Evolutionary conservation across 306 rosid genomes (phyloP), one percentile per base, ranked within the genome.

Genomic region (Vigna angularis): DNA sequence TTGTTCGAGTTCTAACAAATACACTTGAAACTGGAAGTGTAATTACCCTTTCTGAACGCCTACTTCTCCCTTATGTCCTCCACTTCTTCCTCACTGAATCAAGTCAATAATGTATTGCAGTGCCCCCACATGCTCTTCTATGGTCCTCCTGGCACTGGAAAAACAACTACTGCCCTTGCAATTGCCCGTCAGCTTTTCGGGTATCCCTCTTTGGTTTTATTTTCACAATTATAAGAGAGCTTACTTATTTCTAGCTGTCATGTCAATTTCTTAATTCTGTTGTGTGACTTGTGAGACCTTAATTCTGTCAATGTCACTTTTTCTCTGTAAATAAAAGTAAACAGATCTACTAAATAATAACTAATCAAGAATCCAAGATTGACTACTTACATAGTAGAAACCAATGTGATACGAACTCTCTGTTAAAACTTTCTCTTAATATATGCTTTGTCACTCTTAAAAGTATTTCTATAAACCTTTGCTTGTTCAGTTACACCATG

Each of bases 101-200:
- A 15, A 8, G 62, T 70, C 3, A 1, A 17, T 53, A 1, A 66
- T 36, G 57, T 64, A 4, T 73, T 57, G 0, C 86, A 94, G 98
- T 90, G 95, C 72, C 97, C 97, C 3, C 97, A 94, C 73, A 94
- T 94, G 98, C 97, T 94, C 32, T 94, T 94, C 82, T 94, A 94
- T 17, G 97, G 98, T 17, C 98, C 97, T 2, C 98, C 93, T 0
- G 98, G 98, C 18, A 94, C 97, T 4, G 98, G 97, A 26, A 94
- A 94, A 82, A 92, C 98, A 79, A 94, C 98, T 18, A 94, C 97
- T 56, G 97, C 97, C 20, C 97, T 94, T 45, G 97, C 98, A 30
- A 89, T 94, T 4, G 88, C 97, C 13, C 98, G 86, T 80, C 95
- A 94, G 83, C 93, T 94, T 53, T 94, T 77, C 26, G 98, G 97